A percentile compares a stretch with the other conserved stretches of the same genome.
These are phyloP conservation scores for Sanghuangporus sanghuang DNA, from an alignment of 1,284 basidiomycete species.

Conservation along the genomic window DNA sequence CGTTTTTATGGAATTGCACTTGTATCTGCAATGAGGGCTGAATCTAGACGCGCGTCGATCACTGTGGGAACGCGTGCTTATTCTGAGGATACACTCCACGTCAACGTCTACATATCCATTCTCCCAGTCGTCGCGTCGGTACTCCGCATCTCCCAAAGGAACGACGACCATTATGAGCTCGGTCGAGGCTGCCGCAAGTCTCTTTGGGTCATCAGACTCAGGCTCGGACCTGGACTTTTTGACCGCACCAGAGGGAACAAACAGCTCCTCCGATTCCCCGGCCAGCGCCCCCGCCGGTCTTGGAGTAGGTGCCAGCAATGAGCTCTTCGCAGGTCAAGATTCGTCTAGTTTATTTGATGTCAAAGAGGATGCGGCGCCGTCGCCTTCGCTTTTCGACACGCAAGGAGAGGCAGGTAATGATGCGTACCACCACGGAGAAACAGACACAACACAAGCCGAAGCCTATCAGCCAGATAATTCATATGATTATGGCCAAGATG, in stretches of 20 bases:
- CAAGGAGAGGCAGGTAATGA: not conserved
- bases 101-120: not conserved
- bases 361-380: not conserved
- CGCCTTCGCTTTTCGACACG: not conserved
- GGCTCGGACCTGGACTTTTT: conserved; percentile 25
- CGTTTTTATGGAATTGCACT: not conserved
- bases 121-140: not conserved
- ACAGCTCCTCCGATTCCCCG: conserved; percentile 9
- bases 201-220: conserved; percentile 61
- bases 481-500: conserved; percentile 15
- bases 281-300: not conserved
- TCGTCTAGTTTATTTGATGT: conserved; percentile 25
- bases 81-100: not conserved
- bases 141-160: not conserved
- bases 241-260: conserved; percentile 13
- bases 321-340: conserved; percentile 15
- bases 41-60: not conserved
- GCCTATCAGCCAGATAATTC: not conserved
- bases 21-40: not conserved
- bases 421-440: not conserved
- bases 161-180: conserved; percentile 40
- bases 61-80: conserved; percentile 2
- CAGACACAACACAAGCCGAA: not conserved
- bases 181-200: conserved; percentile 71
- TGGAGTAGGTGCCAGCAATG: not conserved